Percentiles rank a stretch among this genome's conserved stretches.
Conservation (phyloP, 345 rosid species). For the Rhodamnia argentea region DNA sequence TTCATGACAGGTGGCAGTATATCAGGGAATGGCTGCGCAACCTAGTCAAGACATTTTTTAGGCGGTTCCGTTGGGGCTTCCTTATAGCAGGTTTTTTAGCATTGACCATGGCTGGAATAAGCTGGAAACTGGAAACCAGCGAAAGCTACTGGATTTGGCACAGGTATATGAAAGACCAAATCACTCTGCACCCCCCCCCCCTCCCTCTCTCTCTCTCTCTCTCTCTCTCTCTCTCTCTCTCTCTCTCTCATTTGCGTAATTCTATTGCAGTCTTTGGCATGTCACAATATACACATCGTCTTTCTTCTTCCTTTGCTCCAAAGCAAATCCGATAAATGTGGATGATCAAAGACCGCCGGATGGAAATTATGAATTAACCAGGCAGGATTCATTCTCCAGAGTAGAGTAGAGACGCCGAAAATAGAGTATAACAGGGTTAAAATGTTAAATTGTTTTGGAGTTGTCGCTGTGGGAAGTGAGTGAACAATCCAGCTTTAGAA, state of each 20-base stretch:
- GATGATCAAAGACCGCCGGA: conserved; percentile 19
- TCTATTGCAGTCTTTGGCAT: conserved; percentile 74
- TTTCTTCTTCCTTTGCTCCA: conserved; percentile 92
- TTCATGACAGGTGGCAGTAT: conserved; percentile 32
- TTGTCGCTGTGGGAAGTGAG: neutral
- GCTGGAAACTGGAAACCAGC: conserved; percentile 74
- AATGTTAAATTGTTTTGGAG: neutral
- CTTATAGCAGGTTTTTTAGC: conserved; percentile 49
- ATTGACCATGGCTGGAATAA: conserved; percentile 62
- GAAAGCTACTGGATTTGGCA: conserved; percentile 98
- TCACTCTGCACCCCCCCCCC: neutral
- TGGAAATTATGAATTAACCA: conserved; percentile 43
- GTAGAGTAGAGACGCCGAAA: neutral
- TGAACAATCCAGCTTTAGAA: neutral
- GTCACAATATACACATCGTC: conserved; percentile 69
- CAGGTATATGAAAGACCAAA: conserved; percentile 32
- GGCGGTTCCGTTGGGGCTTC: conserved; percentile 67
- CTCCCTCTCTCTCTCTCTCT: neutral
- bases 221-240: neutral
- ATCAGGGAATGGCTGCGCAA: conserved; percentile 39
- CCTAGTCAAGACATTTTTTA: conserved; percentile 39
- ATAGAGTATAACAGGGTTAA: neutral
- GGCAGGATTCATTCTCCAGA: conserved; percentile 51
- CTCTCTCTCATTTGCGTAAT: neutral
- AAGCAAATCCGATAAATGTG: conserved; percentile 25